Conservation (phyloP, 495 filamentous ascomycete species). For the Friedmanniomyces endolithicus region DNA sequence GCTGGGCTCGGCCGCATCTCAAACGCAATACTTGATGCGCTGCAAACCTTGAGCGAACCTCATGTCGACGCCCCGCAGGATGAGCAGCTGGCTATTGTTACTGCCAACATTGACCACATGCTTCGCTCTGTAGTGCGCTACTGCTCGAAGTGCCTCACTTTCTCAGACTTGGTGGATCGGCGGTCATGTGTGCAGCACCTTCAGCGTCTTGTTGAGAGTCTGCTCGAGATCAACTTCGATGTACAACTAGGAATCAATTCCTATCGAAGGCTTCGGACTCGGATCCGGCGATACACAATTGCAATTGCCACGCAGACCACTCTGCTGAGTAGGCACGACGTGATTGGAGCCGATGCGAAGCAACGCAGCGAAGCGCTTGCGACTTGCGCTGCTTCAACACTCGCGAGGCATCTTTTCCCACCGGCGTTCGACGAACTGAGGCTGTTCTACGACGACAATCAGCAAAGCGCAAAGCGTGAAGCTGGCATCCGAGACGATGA, state of each 20-base stretch:
- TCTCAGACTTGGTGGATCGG: slow-evolving; percentile 39
- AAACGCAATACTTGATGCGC: not conserved
- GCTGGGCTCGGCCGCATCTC: slow-evolving; percentile 1
- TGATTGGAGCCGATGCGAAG: slow-evolving; percentile 4
- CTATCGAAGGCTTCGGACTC: not conserved
- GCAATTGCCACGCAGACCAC: slow-evolving; percentile 22
- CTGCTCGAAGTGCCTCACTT: slow-evolving; percentile 37
- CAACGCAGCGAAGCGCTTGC: not conserved
- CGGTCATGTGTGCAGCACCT: slow-evolving; percentile 14
- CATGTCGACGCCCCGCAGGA: not conserved
- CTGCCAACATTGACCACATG: slow-evolving; percentile 15
- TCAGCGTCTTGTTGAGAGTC: slow-evolving; percentile 4
- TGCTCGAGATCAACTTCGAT: slow-evolving; percentile 2
- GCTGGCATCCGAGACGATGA: slow-evolving; percentile 51
- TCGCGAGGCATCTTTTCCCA: slow-evolving; percentile 15
- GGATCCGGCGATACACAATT: slow-evolving; percentile 11
- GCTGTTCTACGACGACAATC: slow-evolving; percentile 51
- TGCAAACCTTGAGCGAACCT: not conserved
- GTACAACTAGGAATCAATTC: not conserved
- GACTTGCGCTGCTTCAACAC: not conserved
- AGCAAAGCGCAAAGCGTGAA: slow-evolving; percentile 43
- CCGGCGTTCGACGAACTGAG: slow-evolving; percentile 31
- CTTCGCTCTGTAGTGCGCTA: slow-evolving; percentile 36
- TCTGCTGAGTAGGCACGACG: slow-evolving; percentile 15
- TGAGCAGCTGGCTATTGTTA: not conserved